phyloP scores from a whole-genome alignment of 2,329 filamentous ascomycete genomes.

The Parastagonospora avenae region DNA sequence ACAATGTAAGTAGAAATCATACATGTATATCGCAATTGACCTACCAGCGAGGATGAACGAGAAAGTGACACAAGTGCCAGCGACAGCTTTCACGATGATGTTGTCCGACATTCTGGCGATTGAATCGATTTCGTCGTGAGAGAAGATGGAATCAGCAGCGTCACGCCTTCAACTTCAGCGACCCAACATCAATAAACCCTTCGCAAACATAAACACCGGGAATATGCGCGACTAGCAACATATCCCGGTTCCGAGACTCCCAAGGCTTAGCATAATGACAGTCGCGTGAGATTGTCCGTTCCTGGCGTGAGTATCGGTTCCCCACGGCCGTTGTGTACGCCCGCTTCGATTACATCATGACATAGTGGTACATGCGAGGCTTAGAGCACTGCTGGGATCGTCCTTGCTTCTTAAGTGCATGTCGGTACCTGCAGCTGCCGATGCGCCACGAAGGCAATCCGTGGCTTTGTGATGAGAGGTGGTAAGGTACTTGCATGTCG shows the following conservation, averaged over 20 bases:
- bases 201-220: constrained; percentile 8
- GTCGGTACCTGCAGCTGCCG: background rate
- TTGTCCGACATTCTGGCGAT: constrained; percentile 37
- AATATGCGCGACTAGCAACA: constrained; percentile 1
- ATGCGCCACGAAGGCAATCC: background rate
- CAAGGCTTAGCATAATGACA: background rate
- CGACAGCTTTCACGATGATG: constrained; percentile 45
- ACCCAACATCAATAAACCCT: constrained; percentile 7
- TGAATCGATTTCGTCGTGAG: background rate
- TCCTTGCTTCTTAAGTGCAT: background rate
- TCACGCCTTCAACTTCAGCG: background rate
- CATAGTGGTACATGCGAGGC: background rate
- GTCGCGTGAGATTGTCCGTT: constrained; percentile 2
- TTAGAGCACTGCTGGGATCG: no score
- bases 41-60: constrained; percentile 57
- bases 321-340: constrained; percentile 15
- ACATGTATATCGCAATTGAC: background rate
- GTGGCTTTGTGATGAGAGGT: background rate
- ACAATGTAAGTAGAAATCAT: constrained; percentile 1
- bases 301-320: constrained; percentile 15
- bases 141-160: background rate
- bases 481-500: background rate
- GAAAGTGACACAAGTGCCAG: constrained; percentile 54
- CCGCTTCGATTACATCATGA: constrained; percentile 15
- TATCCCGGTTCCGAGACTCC: constrained; percentile 7